Evolutionary conservation across 1,284 basidiomycete genomes (phyloP).

Genomic region (Apiotrichum porosum): DNA sequence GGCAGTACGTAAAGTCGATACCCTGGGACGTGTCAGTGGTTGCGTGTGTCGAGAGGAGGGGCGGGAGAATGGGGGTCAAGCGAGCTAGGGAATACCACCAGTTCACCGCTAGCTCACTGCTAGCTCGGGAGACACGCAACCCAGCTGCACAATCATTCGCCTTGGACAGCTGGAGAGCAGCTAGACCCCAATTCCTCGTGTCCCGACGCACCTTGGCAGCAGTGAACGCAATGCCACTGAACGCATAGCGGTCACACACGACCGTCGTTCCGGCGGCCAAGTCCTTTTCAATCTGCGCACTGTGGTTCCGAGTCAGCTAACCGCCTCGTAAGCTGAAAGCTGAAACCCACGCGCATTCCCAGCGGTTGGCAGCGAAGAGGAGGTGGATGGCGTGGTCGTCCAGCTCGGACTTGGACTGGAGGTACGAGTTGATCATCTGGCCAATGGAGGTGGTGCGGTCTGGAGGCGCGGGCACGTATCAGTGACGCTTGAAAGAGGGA

Average conservation of each 20-base stretch:
- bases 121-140: no score
- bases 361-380: conserved; percentile 93
- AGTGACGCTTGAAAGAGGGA: not conserved
- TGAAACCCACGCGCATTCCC: conserved; percentile 77
- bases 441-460: conserved; percentile 90
- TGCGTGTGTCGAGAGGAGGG: not conserved
- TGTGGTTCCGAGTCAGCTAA: conserved; percentile 35
- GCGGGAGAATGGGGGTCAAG: not conserved
- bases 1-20: conserved; percentile 68
- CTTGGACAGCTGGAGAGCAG: conserved; percentile 3
- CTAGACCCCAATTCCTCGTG: conserved; percentile 33
- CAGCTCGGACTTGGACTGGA: conserved; percentile 74
- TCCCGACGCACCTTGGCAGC: conserved; percentile 67
- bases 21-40: no score
- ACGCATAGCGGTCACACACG: conserved; percentile 91
- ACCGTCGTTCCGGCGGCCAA: conserved; percentile 67
- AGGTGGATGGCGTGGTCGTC: conserved; percentile 91
- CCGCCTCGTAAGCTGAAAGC: no score
- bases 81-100: not conserved
- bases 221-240: conserved; percentile 93
- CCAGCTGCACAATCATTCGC: not conserved
- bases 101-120: no score
- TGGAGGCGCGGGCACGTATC: no score
- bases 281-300: conserved; percentile 60
- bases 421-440: conserved; percentile 87